phyloP scores from a whole-genome alignment of 2,329 filamentous ascomycete species.

The Neopestalotiopsis sp. region DNA sequence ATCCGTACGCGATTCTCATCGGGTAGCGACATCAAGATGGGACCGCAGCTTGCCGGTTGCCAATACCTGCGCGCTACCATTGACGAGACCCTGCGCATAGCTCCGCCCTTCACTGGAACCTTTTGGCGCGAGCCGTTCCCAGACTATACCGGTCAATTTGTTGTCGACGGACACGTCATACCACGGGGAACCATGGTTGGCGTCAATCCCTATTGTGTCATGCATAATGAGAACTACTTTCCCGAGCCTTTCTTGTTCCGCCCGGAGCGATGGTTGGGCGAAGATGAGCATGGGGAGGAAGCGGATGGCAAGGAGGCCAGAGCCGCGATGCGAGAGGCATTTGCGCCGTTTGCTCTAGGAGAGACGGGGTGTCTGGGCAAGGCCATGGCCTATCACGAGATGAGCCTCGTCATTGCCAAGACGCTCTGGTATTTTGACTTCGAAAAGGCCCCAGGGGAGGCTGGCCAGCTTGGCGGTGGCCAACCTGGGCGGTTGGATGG shows the following conservation, averaged over 20 bases:
- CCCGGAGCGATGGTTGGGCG: slow-evolving; percentile 40
- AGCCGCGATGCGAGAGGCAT: slow-evolving; percentile 25
- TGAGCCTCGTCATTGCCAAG: slow-evolving; percentile 27
- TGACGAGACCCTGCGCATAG: slow-evolving; percentile 52
- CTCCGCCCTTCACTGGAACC: slow-evolving; percentile 44
- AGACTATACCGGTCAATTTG: neutral
- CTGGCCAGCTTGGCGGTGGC: neutral
- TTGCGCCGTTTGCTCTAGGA: slow-evolving; percentile 40
- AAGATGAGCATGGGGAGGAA: slow-evolving; percentile 22
- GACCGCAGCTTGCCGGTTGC: slow-evolving; percentile 39
- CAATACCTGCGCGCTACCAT: slow-evolving; percentile 51
- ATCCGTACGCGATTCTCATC: slow-evolving; percentile 40
- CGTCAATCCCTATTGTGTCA: slow-evolving; percentile 39
- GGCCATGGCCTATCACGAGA: slow-evolving; percentile 29
- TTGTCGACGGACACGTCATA: slow-evolving; percentile 34
- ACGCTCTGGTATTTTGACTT: slow-evolving; percentile 28
- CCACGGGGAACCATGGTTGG: slow-evolving; percentile 40
- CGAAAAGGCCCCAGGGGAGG: neutral
- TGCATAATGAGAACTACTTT: slow-evolving; percentile 39
- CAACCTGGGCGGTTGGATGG: neutral
- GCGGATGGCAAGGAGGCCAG: slow-evolving; percentile 6
- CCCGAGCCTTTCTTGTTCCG: slow-evolving; percentile 32
- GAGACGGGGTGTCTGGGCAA: slow-evolving; percentile 42
- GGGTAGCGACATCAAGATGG: slow-evolving; percentile 33
- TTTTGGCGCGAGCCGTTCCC: slow-evolving; percentile 37